phyloP scores from a whole-genome alignment of 176 grass and related monocot species.

The Alloteropsis semialata region DNA sequence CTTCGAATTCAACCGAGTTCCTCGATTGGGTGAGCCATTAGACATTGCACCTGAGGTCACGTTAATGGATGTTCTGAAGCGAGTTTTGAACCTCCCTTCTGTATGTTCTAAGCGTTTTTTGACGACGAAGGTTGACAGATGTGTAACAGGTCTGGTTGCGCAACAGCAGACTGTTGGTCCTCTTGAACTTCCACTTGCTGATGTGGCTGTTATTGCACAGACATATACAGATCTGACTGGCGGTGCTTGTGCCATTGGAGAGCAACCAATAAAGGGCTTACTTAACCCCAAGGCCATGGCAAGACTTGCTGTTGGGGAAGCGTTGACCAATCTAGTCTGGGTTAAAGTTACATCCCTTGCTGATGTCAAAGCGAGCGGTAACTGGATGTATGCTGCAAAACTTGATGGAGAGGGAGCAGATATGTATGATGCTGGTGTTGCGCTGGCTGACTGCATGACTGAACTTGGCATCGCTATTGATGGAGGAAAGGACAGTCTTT shows the following conservation, averaged over 20 bases:
- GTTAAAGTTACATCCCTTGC: conserved; percentile 71
- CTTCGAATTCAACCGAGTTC: conserved; percentile 58
- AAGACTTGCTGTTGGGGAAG: conserved; percentile 76
- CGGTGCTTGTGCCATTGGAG: conserved; percentile 80
- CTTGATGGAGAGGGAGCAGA: conserved; percentile 85
- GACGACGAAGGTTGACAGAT: conserved; percentile 89
- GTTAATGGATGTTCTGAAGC: conserved; percentile 69
- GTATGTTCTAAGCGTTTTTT: conserved; percentile 92
- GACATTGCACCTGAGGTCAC: conserved; percentile 65
- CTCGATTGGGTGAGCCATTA: conserved; percentile 46
- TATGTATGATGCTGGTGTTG: conserved; percentile 82
- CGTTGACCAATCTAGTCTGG: conserved; percentile 95
- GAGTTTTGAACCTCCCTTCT: conserved; percentile 68
- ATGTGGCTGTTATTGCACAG: conserved; percentile 94
- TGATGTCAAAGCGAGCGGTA: conserved; percentile 88
- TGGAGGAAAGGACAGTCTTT: conserved; percentile 95
- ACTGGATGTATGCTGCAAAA: conserved; percentile 97
- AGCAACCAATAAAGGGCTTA: conserved; percentile 82
- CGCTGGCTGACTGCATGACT: conserved; percentile 84
- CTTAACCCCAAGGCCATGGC: conserved; percentile 86
- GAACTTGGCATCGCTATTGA: conserved; percentile 86
- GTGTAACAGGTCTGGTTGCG: conserved; percentile 85
- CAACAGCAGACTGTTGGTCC: conserved; percentile 85
- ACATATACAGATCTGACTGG: conserved; percentile 74
- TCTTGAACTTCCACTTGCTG: conserved; percentile 80